A percentile compares a stretch with the other conserved stretches of the same genome.
phyloP scores from a whole-genome alignment of 2,329 filamentous ascomycete genomes.

The Harringtonia lauricola region DNA sequence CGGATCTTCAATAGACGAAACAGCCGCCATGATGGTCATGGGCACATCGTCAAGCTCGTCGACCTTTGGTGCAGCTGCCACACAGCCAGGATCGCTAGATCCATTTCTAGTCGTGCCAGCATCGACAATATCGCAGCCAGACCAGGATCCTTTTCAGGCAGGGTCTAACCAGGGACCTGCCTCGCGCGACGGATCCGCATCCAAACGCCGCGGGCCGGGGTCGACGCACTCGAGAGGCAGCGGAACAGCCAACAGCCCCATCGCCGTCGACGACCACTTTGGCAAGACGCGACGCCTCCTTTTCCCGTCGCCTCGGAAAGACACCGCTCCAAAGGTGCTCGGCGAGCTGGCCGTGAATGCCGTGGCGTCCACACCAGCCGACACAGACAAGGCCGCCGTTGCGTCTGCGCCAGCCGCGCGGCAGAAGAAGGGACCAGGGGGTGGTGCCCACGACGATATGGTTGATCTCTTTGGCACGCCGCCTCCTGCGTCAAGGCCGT shows the following conservation, averaged over 20 bases:
- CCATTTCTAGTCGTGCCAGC: background rate
- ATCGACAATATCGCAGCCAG: background rate
- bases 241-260: constrained; percentile 46
- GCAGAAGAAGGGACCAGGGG: constrained; percentile 30
- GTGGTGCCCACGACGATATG: constrained; percentile 22
- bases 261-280: constrained; percentile 38
- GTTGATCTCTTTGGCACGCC: constrained; percentile 56
- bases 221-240: constrained; percentile 44
- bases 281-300: constrained; percentile 57
- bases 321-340: constrained; percentile 49
- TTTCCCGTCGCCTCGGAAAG: constrained; percentile 66
- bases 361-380: constrained; percentile 18
- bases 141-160: constrained; percentile 20
- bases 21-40: too few species aligned
- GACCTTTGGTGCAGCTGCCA: too few species aligned
- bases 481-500: constrained; percentile 27
- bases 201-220: constrained; percentile 23
- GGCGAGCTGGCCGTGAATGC: constrained; percentile 45
- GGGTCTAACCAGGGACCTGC: constrained; percentile 18
- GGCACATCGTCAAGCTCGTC: too few species aligned
- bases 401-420: constrained; percentile 9
- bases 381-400: constrained; percentile 24
- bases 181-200: constrained; percentile 14
- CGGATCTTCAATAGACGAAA: background rate
- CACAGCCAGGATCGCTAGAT: too few species aligned